Percentiles rank a stretch among this genome's conserved stretches.
These are phyloP conservation scores for Phialemonium atrogriseum DNA, from an alignment of 2,329 filamentous ascomycete genomes.

Conservation along the genomic window DNA sequence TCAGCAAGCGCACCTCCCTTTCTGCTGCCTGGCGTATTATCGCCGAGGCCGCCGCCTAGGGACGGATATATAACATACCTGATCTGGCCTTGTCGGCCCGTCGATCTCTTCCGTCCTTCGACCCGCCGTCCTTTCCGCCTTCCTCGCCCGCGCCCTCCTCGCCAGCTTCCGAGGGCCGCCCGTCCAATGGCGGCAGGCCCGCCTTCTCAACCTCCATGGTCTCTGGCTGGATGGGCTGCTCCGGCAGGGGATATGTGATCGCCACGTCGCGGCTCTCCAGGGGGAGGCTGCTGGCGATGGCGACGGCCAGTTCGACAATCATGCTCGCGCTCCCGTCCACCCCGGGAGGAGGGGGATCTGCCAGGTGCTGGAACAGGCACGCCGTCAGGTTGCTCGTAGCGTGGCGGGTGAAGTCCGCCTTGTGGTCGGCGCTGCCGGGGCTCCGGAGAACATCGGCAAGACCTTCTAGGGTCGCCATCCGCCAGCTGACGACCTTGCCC, in stretches of 20 bases:
- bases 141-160: conserved; percentile 33
- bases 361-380: conserved; percentile 64
- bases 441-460: conserved; percentile 62
- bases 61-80: conserved; percentile 30
- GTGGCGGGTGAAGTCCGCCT: conserved; percentile 59
- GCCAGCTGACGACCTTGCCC: conserved; percentile 84
- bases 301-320: conserved; percentile 86
- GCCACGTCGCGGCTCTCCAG: conserved; percentile 86
- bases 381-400: conserved; percentile 61
- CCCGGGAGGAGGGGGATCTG: conserved; percentile 68
- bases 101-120: conserved; percentile 17
- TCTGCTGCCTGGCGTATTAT: conserved; percentile 11
- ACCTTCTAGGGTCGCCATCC: conserved; percentile 89
- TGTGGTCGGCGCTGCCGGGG: conserved; percentile 56
- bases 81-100: conserved; percentile 36
- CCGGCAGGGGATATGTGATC: conserved; percentile 77
- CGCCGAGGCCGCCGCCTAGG: conserved; percentile 6
- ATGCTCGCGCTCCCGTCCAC: conserved; percentile 84
- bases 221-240: conserved; percentile 57
- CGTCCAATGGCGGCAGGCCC: conserved; percentile 53
- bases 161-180: conserved; percentile 28
- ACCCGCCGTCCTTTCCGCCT: conserved; percentile 31
- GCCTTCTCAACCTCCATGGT: conserved; percentile 84
- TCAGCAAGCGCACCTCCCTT: conserved; percentile 27
- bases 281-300: conserved; percentile 77